Percentiles rank a stretch among this genome's conserved stretches.
Evolutionary conservation across 495 filamentous ascomycete genomes (phyloP).

Genomic region (Daldinia loculata): DNA sequence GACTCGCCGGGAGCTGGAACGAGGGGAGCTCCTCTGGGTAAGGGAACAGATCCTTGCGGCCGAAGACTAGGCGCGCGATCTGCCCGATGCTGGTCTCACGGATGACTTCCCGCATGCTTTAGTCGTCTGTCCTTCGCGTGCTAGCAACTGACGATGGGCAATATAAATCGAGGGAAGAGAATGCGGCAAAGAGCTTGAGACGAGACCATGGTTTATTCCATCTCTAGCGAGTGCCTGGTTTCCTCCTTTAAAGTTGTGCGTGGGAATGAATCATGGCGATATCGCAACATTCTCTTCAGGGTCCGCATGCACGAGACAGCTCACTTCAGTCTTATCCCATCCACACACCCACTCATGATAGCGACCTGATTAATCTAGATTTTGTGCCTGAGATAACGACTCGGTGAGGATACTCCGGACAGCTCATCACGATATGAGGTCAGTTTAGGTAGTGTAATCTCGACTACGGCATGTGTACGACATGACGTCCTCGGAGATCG

Average conservation of each 20-base stretch:
- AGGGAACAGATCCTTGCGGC: constrained; percentile 56
- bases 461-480: constrained; percentile 17
- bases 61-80: constrained; percentile 56
- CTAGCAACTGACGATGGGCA: constrained; percentile 1
- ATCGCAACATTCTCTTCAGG: constrained; percentile 18
- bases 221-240: constrained; percentile 5
- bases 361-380: constrained; percentile 3
- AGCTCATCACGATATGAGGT: constrained; percentile 2
- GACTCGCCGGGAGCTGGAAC: constrained; percentile 60
- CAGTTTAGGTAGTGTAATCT: not conserved
- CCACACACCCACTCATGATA: constrained; percentile 5
- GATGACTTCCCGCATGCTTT: constrained; percentile 48
- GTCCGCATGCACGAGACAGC: constrained; percentile 23
- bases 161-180: not conserved
- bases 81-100: constrained; percentile 65
- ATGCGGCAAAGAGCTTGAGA: constrained; percentile 6
- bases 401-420: constrained; percentile 2
- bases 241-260: not conserved
- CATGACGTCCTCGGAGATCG: constrained; percentile 14
- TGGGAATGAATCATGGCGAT: constrained; percentile 9
- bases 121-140: not conserved
- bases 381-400: constrained; percentile 26
- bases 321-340: constrained; percentile 11
- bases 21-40: constrained; percentile 64
- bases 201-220: not conserved